A percentile compares a stretch with the other conserved stretches of the same genome.
phyloP scores from a whole-genome alignment of 2,329 filamentous ascomycete genomes.

The Gremmenia infestans region DNA sequence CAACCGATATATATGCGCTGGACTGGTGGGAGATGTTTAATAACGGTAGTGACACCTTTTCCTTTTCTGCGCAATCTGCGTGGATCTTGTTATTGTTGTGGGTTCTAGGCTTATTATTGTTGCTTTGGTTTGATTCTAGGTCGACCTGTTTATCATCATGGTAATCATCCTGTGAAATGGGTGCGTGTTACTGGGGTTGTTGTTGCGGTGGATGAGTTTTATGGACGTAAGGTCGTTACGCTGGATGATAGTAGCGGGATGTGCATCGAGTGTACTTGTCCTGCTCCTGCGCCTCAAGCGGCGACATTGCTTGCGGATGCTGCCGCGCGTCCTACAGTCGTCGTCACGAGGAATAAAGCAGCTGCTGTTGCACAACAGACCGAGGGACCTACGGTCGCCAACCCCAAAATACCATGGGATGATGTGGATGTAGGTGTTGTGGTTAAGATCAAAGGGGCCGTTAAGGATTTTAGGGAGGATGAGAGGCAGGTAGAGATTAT shows the following conservation, averaged over 20 bases:
- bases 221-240: constrained; percentile 45
- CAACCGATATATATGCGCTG: constrained; percentile 46
- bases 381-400: constrained; percentile 55
- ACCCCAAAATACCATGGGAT: constrained; percentile 23
- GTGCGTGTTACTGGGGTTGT: constrained; percentile 66
- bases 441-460: constrained; percentile 51
- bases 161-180: constrained; percentile 74
- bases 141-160: constrained; percentile 58
- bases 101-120: too few relatives aligned
- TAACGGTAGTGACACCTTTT: constrained; percentile 39
- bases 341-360: constrained; percentile 35
- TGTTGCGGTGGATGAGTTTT: constrained; percentile 53
- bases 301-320: not conserved
- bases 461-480: constrained; percentile 43
- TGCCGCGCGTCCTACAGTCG: not conserved
- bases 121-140: constrained; percentile 32
- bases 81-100: not conserved
- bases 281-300: constrained; percentile 5
- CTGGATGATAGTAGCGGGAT: constrained; percentile 62
- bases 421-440: constrained; percentile 47
- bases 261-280: constrained; percentile 44
- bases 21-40: constrained; percentile 43
- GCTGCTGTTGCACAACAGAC: constrained; percentile 26
- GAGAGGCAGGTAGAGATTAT: constrained; percentile 49
- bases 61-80: not conserved